Conservation (phyloP, 1,284 basidiomycete genomes). For the Mycena citricolor region DNA sequence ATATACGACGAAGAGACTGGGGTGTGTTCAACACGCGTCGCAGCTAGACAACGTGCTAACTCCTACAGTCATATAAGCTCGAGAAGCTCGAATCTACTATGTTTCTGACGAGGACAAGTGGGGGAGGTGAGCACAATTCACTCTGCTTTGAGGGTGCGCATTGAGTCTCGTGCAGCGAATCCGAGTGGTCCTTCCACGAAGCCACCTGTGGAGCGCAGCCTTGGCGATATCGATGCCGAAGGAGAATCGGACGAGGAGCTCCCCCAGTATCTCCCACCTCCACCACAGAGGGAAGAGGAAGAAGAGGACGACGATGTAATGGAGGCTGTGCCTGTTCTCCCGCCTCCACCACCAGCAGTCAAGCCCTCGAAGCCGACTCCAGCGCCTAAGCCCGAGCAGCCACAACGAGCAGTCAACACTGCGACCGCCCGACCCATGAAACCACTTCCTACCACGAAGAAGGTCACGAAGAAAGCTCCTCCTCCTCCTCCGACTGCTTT, state of each 20-base stretch:
- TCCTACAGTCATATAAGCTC: conserved; percentile 59
- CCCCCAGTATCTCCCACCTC: conserved; percentile 34
- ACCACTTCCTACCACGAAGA: conserved; percentile 28
- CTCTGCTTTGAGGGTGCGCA: conserved; percentile 37
- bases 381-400: conserved; percentile 32
- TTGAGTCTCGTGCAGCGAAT: too few relatives aligned
- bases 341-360: conserved; percentile 23
- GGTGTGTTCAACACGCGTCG: conserved; percentile 39
- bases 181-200: too few relatives aligned
- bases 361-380: conserved; percentile 19
- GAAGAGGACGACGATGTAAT: conserved; percentile 49
- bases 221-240: conserved; percentile 44
- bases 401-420: background rate
- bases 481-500: conserved; percentile 16
- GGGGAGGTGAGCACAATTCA: conserved; percentile 42
- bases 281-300: conserved; percentile 35
- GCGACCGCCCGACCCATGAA: conserved; percentile 26
- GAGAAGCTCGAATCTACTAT: conserved; percentile 73
- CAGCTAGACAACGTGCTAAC: conserved; percentile 7
- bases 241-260: conserved; percentile 45
- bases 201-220: too few relatives aligned
- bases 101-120: conserved; percentile 51
- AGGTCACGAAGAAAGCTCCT: conserved; percentile 21
- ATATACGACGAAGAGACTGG: conserved; percentile 72
- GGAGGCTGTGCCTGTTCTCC: conserved; percentile 32